Base-by-base conservation (phyloP, 345 rosid species). In the Acer negundo region DNA sequence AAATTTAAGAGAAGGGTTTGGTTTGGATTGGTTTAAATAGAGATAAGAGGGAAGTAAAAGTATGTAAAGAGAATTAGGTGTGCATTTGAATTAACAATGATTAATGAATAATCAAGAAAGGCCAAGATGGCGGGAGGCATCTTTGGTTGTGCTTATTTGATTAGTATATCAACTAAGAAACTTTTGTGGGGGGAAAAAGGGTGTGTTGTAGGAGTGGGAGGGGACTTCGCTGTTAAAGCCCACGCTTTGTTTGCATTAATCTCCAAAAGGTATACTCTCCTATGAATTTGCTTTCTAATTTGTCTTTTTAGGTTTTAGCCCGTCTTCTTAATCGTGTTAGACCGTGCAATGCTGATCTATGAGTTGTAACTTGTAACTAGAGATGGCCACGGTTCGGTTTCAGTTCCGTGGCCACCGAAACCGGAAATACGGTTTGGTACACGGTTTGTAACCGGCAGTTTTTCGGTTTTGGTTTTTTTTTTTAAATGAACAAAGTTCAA, bases 21-120 rank as follows among this genome's bases (percentile, higher is more conserved):
- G 83, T 80, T 63, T 72, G 81, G 73, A 80, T 82, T 86, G 85
- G 87, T 84, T 89, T 79, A 81, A 90, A 83, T 65, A 61, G 62
- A 85, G 75, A 85, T 59, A 80, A 80, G 72, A 22, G 73, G 49
- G 80, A 72, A n/a, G 70, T 22, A 9, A 42, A 35, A 67, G 28
- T 61, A 40, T 70, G 72, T 47, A 44, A 51, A 72, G 71, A 26
- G 49, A 58, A 78, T 20, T 59, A 59, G 63, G 63, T 59, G 22
- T 6, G 63, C 26, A 19, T 59, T 59, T 59, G 10, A 42, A 42
- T 42, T 9, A 35, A 35, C 4, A 35, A 35, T 8, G 46, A 42
- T 7, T 22, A 65, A 59, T 8, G 46, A 42, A 42, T 22, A 65
- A 59, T 64, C 31, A 64, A 28, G 68, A 22, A 58, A 71, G 67